Percentiles rank a stretch among this genome's conserved stretches.
These are phyloP conservation scores for Sugiyamaella neomexicana DNA, from an alignment of 1,139 yeast genomes.

Conservation along the genomic window DNA sequence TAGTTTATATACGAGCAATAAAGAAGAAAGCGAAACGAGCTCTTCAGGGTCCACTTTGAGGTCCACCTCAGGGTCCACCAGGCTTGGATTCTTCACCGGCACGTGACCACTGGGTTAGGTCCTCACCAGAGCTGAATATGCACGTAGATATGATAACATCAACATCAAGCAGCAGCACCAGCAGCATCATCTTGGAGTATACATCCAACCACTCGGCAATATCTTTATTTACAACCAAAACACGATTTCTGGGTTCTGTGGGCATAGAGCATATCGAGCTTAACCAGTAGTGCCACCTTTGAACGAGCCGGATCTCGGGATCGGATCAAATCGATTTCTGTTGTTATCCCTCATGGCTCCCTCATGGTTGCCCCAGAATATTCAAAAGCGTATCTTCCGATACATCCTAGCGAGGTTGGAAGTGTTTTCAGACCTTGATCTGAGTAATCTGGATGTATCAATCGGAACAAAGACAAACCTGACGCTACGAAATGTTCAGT, in stretches of 20 bases:
- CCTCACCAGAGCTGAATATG: no score
- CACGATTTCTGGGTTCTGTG: no score
- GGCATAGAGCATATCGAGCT: no score
- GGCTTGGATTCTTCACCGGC: no score
- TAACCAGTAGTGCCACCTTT: not conserved
- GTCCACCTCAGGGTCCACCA: no score
- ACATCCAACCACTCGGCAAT: not conserved
- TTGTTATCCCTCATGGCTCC: conserved; percentile 25
- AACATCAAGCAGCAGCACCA: not conserved
- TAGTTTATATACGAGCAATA: not conserved
- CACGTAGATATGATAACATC: not conserved
- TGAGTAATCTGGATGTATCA: conserved; percentile 79
- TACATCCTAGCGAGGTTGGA: conserved; percentile 80
- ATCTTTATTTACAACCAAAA: not conserved
- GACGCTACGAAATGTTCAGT: conserved; percentile 60
- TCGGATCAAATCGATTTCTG: not conserved
- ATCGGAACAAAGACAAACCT: conserved; percentile 55
- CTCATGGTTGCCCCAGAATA: conserved; percentile 75
- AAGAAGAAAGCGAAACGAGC: not conserved
- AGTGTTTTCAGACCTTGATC: conserved; percentile 77
- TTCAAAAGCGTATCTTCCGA: conserved; percentile 76
- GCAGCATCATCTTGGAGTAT: no score
- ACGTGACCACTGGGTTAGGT: no score
- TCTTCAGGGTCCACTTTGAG: no score
- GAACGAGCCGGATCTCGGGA: not conserved